Evolutionary conservation across 345 rosid species (phyloP).

Genomic region (Geranium brycei): DNA sequence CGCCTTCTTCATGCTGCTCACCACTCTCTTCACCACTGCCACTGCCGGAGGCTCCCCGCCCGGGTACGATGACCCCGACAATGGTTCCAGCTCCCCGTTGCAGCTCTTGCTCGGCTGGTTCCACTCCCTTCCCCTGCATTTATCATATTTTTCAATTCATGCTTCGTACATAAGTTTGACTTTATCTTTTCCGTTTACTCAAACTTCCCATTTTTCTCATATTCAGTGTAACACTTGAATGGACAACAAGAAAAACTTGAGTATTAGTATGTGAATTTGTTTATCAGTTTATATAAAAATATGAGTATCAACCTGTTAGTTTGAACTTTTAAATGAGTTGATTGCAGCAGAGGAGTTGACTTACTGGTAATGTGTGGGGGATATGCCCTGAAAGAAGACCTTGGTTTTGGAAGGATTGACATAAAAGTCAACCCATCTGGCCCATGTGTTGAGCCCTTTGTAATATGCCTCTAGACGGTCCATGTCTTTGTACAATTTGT

Average conservation of each 20-base stretch:
- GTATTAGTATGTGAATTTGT: too few relatives aligned
- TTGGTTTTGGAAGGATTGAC: conserved; percentile 47
- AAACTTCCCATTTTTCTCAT: too few relatives aligned
- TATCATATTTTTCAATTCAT: background rate
- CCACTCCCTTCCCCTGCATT: conserved; percentile 69
- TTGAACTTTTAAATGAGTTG: too few relatives aligned
- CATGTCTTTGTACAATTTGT: conserved; percentile 40
- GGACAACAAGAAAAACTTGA: too few relatives aligned
- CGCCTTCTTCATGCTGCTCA: conserved; percentile 37
- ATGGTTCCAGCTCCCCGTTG: conserved; percentile 24
- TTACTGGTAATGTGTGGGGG: conserved; percentile 64
- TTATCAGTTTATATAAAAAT: too few relatives aligned
- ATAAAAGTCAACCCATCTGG: conserved; percentile 64
- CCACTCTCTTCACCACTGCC: conserved; percentile 42
- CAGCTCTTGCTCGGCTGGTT: conserved; percentile 55
- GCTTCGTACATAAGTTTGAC: too few relatives aligned
- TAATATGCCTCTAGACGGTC: conserved; percentile 58
- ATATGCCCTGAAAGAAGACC: conserved; percentile 90
- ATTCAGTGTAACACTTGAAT: too few relatives aligned
- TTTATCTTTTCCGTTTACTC: too few relatives aligned
- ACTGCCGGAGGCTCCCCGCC: conserved; percentile 47
- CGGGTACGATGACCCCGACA: conserved; percentile 10
- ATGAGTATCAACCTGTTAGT: too few relatives aligned
- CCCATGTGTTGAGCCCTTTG: conserved; percentile 76
- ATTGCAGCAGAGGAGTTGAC: too few relatives aligned